Base-by-base conservation (phyloP, 179 eudicot species). In the Pouteria campechiana region DNA sequence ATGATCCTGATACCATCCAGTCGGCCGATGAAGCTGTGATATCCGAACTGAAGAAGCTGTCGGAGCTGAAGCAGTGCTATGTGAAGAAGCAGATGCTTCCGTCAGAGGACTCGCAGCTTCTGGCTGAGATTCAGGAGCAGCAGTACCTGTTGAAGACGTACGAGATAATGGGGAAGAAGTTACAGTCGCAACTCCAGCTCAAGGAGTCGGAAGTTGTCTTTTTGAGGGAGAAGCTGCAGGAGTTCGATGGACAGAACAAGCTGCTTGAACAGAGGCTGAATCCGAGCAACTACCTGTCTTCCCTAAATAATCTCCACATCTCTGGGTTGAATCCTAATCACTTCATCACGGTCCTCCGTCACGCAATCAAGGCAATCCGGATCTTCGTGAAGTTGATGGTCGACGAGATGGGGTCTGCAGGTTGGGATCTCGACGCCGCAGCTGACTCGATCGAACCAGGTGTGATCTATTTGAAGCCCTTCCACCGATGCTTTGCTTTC, bases 91-190 rank as follows among this genome's bases (percentile, higher is more conserved):
- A 57, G 22, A 45, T 86, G n/a, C 79, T 81, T 52, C 89, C 93
- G 6, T 76, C 90, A 1, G 89, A 81, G 36, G 85, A 84, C 32
- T 71, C 95, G 0, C 55, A 75, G 8, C 35, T 85, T 41, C 69
- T 85, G 1, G 81, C 98, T 0, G 95, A 90, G 69, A 81, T 90
- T 52, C 89, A 85, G 44, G 98, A 90, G 54, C 95, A 81, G 9
- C 95, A 90, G 58, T 68, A 87, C 22, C 56, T 76, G 1, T 84
- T 75, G 43, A 88, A 75, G 68, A 84, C 87, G n/a, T 88, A 84
- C 14, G 88, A 84, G 67, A 78, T 88, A 31, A 69, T 92, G 0
- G 80, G 78, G 70, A 88, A 81, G 61, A 89, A 84, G 48, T 39
- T 80, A 68, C 78, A 72, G 53, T 21, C 48, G 7, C 74, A 71